Evolutionary conservation across 768 basidiomycete genomes (phyloP).

Genomic region (Trametes meyenii): DNA sequence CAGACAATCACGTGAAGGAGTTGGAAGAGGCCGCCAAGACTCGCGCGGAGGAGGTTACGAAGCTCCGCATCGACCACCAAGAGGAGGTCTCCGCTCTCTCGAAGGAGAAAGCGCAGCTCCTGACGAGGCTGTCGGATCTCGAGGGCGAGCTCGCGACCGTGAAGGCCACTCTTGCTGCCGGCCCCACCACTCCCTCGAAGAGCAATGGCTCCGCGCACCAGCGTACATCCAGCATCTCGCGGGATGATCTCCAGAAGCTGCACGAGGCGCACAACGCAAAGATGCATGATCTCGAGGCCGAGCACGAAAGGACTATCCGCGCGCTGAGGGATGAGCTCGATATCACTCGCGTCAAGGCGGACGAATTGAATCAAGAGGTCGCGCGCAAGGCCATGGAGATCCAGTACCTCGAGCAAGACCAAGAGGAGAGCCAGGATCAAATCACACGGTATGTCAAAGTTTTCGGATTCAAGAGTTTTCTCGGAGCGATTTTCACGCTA

Average conservation of each 20-base stretch:
- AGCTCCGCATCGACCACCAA: slow-evolving; percentile 59
- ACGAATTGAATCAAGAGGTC: slow-evolving; percentile 62
- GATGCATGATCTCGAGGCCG: slow-evolving; percentile 71
- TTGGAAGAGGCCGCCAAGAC: slow-evolving; percentile 73
- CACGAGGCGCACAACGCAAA: slow-evolving; percentile 87
- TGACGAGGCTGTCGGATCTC: slow-evolving; percentile 67
- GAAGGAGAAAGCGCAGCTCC: slow-evolving; percentile 63
- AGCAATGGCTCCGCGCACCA: slow-evolving; percentile 52
- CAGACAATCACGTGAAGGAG: slow-evolving; percentile 67
- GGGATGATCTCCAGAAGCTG: slow-evolving; percentile 74
- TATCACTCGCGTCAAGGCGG: slow-evolving; percentile 47
- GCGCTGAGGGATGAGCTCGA: slow-evolving; percentile 61
- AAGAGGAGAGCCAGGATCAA: slow-evolving; percentile 74
- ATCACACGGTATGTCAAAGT: slow-evolving; percentile 77
- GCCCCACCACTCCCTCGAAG: slow-evolving; percentile 51
- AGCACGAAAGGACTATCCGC: slow-evolving; percentile 61
- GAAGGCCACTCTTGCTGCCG: slow-evolving; percentile 56
- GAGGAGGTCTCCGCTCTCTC: slow-evolving; percentile 59
- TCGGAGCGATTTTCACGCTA: slow-evolving; percentile 53
- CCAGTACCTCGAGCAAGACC: slow-evolving; percentile 74
- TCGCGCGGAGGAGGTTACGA: slow-evolving; percentile 72
- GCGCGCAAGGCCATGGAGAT: slow-evolving; percentile 81
- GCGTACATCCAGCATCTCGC: slow-evolving; percentile 56
- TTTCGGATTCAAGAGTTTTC: slow-evolving; percentile 60
- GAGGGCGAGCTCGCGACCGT: slow-evolving; percentile 76